phyloP scores from a whole-genome alignment of 371 early-diverging fungal genomes.

The Mortierella sp. region DNA sequence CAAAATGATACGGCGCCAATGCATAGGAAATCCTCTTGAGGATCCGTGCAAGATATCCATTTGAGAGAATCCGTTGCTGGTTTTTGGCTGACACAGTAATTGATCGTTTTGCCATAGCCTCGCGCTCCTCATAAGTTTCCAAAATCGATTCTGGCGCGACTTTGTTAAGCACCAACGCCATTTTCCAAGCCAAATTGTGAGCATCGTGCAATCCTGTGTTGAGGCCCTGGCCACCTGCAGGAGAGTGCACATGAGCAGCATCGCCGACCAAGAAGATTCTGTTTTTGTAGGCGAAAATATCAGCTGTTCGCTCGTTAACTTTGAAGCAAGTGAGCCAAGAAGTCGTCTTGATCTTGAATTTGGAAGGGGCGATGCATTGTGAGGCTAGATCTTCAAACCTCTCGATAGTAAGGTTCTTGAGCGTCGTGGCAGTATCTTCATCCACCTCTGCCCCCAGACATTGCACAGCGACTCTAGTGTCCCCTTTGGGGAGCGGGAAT shows the following conservation, averaged over 20 bases:
- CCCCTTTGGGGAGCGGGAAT: constrained; percentile 22
- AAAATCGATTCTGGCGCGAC: constrained; percentile 14
- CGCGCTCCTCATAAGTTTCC: constrained; percentile 27
- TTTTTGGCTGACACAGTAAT: constrained; percentile 21
- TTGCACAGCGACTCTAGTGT: constrained; percentile 14
- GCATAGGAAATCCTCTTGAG: background rate
- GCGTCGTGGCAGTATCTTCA: constrained; percentile 18
- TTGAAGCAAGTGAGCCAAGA: constrained; percentile 33
- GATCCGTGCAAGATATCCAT: background rate
- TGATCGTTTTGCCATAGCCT: constrained; percentile 23
- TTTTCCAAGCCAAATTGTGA: constrained; percentile 60
- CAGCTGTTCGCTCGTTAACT: constrained; percentile 49
- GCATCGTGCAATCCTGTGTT: constrained; percentile 65
- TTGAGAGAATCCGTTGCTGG: background rate
- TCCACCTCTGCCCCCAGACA: constrained; percentile 14
- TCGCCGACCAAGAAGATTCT: constrained; percentile 59
- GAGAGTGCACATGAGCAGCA: constrained; percentile 58
- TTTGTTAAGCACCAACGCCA: constrained; percentile 48
- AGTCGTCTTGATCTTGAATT: constrained; percentile 23
- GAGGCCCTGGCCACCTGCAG: constrained; percentile 62
- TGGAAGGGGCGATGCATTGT: constrained; percentile 9
- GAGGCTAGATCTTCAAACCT: constrained; percentile 28
- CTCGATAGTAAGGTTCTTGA: constrained; percentile 27
- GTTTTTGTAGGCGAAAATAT: constrained; percentile 28
- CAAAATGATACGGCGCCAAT: background rate